A percentile compares a stretch with the other conserved stretches of the same genome.
phyloP scores from a whole-genome alignment of 116 monocot species.

The Papilionanthe hybrid region DNA sequence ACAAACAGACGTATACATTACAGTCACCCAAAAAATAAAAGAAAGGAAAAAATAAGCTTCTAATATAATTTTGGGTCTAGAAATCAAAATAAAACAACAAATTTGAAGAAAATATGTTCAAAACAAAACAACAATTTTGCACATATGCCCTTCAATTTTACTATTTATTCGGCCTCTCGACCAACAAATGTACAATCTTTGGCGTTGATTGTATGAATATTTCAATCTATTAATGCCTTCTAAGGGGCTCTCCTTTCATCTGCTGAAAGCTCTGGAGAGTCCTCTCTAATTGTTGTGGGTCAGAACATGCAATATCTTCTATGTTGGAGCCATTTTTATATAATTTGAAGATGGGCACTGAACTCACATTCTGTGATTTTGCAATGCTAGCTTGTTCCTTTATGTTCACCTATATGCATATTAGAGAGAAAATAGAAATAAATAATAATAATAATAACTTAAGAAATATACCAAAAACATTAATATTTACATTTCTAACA shows the following conservation, averaged over 20 bases:
- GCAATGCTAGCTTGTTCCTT: constrained; percentile 5
- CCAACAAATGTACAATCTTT: neutral
- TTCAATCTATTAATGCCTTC: neutral
- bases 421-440: neutral
- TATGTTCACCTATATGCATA: constrained; percentile 21
- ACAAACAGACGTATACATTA: no score
- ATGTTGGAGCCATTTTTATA: constrained; percentile 26
- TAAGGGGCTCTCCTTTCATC: neutral
- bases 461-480: neutral
- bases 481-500: no score
- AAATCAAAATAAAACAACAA: no score
- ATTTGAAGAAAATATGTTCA: no score
- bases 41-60: no score
- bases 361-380: constrained; percentile 9
- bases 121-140: no score
- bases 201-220: neutral
- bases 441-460: neutral
- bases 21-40: no score
- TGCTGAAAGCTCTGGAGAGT: constrained; percentile 15
- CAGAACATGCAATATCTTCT: constrained; percentile 27
- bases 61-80: no score
- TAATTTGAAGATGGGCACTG: constrained; percentile 14
- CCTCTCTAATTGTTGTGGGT: constrained; percentile 20
- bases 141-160: no score
- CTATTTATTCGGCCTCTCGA: no score